These are phyloP conservation scores for Gossypium sturtianum DNA, from an alignment of 345 rosid species.

Conservation along the genomic window DNA sequence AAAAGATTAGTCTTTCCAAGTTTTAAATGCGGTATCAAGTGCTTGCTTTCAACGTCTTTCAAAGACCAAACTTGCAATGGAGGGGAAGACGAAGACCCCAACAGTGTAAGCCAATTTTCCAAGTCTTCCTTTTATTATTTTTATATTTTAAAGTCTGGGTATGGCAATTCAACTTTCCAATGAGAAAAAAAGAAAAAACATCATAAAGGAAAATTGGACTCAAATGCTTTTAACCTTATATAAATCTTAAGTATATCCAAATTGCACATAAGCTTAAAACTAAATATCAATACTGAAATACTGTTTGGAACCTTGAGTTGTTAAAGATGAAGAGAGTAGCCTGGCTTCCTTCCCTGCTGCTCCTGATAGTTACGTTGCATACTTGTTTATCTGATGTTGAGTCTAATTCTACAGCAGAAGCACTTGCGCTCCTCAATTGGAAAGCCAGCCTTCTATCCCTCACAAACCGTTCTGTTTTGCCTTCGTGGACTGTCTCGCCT, in stretches of 20 bases:
- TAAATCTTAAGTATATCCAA: neutral
- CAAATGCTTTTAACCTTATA: neutral
- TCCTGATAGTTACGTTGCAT: neutral
- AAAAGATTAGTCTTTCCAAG: too few species aligned
- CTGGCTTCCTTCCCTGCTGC: neutral
- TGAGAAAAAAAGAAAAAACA: too few species aligned
- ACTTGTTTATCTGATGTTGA: neutral
- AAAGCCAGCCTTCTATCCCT: constrained; percentile 13
- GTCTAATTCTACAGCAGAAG: constrained; percentile 5
- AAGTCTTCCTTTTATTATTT: too few species aligned
- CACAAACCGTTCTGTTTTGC: neutral
- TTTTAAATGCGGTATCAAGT: too few species aligned
- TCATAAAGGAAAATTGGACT: too few species aligned
- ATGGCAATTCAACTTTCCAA: too few species aligned
- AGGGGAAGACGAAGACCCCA: too few species aligned
- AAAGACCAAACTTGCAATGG: too few species aligned
- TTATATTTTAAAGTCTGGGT: too few species aligned
- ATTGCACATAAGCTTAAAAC: neutral
- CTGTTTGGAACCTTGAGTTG: neutral
- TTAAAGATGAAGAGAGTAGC: neutral
- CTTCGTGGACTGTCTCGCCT: neutral
- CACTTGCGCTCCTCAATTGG: constrained; percentile 19
- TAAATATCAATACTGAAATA: neutral
- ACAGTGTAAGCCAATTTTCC: too few species aligned
- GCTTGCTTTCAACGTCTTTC: too few species aligned